These are phyloP conservation scores for Hermanozyma aechmeae DNA, from an alignment of 805 yeast genomes.

Conservation along the genomic window DNA sequence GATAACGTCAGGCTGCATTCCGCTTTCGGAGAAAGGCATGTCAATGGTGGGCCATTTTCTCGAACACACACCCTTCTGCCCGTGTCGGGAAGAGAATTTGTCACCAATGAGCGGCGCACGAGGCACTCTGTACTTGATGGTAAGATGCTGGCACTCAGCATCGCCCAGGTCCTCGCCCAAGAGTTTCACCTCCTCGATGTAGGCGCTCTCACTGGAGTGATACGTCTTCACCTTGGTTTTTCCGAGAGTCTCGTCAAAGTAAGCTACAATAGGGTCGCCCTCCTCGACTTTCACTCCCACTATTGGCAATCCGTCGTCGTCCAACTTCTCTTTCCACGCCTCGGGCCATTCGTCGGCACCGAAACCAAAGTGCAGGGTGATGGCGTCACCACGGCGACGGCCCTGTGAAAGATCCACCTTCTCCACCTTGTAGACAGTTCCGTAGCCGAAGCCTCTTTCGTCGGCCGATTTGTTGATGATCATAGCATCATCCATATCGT, in stretches of 20 bases:
- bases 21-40: conserved; percentile 94
- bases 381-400: conserved; percentile 88
- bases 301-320: conserved; percentile 85
- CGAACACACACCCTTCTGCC: conserved; percentile 97
- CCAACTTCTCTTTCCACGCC: conserved; percentile 80
- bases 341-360: conserved; percentile 92
- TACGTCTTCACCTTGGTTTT: conserved; percentile 88
- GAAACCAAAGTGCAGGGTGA: conserved; percentile 89
- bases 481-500: conserved; percentile 99
- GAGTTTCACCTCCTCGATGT: conserved; percentile 88
- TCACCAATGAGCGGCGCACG: conserved; percentile 95
- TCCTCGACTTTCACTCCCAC: conserved; percentile 84
- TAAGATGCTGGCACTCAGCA: conserved; percentile 72
- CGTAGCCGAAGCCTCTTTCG: conserved; percentile 96
- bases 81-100: conserved; percentile 95
- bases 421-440: conserved; percentile 92
- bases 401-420: conserved; percentile 72
- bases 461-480: conserved; percentile 94
- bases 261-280: conserved; percentile 94
- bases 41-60: conserved; percentile 96
- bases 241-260: conserved; percentile 81
- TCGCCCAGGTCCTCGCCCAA: conserved; percentile 74
- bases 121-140: conserved; percentile 84
- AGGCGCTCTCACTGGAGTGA: conserved; percentile 91
- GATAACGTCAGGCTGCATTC: conserved; percentile 95